Percentiles rank a stretch among this genome's conserved stretches.
Evolutionary conservation across 108 stramenopile species (phyloP).

Genomic region (Fragilaria crotonensis): DNA sequence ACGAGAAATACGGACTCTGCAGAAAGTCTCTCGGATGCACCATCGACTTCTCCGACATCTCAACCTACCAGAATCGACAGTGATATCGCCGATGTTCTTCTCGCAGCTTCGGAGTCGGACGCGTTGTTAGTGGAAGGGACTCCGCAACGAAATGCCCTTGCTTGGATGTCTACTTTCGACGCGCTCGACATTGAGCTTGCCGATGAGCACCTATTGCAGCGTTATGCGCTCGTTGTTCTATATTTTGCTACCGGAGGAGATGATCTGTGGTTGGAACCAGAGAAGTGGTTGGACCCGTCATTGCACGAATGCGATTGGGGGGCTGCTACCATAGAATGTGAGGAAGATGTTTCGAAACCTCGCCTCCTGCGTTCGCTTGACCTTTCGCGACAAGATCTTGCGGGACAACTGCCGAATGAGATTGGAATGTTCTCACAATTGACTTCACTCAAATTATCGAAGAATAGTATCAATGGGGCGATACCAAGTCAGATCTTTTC

Average conservation of each 20-base stretch:
- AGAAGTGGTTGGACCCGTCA: not conserved
- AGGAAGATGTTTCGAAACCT: not conserved
- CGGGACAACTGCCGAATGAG: not conserved
- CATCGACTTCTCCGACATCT: not conserved
- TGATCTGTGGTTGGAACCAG: not conserved
- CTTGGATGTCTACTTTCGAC: not conserved
- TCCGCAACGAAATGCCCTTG: not conserved
- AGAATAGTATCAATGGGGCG: conserved; percentile 5
- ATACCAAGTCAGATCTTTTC: not conserved
- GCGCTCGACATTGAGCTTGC: not conserved
- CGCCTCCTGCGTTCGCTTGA: not conserved
- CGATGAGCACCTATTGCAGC: conserved; percentile 15
- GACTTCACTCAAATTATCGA: not conserved
- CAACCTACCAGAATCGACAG: not conserved
- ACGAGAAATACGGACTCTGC: not conserved
- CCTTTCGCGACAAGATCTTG: not conserved
- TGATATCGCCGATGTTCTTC: not conserved
- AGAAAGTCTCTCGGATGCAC: not conserved
- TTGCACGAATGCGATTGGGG: conserved; percentile 7
- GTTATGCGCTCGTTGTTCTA: conserved; percentile 20
- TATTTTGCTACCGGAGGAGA: conserved; percentile 35
- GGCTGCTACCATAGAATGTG: not conserved
- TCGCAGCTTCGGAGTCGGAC: not conserved
- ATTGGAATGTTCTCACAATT: not conserved
- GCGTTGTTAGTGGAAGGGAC: not conserved